These are phyloP conservation scores for Lotmaria passim DNA, from an alignment of 208 protist genomes.

Conservation along the genomic window DNA sequence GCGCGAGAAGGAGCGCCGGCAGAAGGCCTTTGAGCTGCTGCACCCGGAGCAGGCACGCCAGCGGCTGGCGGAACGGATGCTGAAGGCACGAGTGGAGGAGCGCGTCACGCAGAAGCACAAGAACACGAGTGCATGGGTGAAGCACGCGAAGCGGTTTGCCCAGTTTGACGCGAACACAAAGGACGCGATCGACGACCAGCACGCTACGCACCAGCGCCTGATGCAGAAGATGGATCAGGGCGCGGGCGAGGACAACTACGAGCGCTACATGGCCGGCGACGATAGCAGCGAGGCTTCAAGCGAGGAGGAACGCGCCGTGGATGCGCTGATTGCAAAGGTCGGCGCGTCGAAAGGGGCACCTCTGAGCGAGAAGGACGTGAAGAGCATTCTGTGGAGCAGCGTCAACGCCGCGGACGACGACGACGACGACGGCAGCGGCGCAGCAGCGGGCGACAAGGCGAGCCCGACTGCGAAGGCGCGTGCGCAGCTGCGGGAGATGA, in stretches of 20 bases:
- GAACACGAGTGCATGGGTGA: slow-evolving; percentile 92
- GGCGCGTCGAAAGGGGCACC: slow-evolving; percentile 7
- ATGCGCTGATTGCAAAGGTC: slow-evolving; percentile 66
- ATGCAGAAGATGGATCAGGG: slow-evolving; percentile 92
- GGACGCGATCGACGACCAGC: slow-evolving; percentile 90
- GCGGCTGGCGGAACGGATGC: slow-evolving; percentile 71
- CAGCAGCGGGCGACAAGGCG: slow-evolving; percentile 4
- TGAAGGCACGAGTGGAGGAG: slow-evolving; percentile 87
- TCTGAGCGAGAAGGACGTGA: slow-evolving; percentile 31
- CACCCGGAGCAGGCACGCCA: slow-evolving; percentile 86
- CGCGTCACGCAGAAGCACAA: slow-evolving; percentile 92
- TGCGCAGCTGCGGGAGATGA: slow-evolving; percentile 72
- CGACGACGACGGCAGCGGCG: slow-evolving; percentile 11
- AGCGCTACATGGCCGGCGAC: slow-evolving; percentile 52
- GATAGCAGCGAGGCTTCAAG: slow-evolving; percentile 50
- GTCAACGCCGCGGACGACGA: slow-evolving; percentile 20
- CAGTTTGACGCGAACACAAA: slow-evolving; percentile 79
- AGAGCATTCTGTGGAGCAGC: slow-evolving; percentile 59
- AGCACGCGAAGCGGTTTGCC: slow-evolving; percentile 88
- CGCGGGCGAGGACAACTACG: slow-evolving; percentile 76
- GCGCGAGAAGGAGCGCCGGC: slow-evolving; percentile 74
- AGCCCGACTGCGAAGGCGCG: slow-evolving; percentile 72
- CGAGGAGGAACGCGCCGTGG: slow-evolving; percentile 87
- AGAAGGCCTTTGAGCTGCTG: slow-evolving; percentile 87
- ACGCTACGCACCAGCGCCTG: slow-evolving; percentile 79